phyloP scores from a whole-genome alignment of 2,329 filamentous ascomycete species.

The Calonectria pseudoreteaudii region DNA sequence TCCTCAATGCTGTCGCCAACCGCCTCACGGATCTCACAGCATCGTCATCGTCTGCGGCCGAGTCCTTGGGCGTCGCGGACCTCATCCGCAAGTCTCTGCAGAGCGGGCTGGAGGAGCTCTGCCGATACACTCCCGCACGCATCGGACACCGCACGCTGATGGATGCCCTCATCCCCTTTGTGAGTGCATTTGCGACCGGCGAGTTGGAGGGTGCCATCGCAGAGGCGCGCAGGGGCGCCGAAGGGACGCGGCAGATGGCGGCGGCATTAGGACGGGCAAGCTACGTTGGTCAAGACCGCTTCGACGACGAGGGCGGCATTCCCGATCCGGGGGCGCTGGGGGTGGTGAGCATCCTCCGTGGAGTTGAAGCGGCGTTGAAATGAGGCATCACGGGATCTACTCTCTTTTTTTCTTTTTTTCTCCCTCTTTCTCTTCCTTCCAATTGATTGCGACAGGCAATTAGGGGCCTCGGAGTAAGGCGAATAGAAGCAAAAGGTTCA shows the following conservation, averaged over 20 bases:
- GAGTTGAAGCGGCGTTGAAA: constrained; percentile 23
- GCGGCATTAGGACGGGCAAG: constrained; percentile 78
- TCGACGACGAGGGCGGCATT: constrained; percentile 54
- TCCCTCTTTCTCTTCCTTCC: not conserved
- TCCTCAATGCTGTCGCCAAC: constrained; percentile 76
- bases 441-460: not conserved
- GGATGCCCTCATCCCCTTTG: constrained; percentile 78
- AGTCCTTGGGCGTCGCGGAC: not conserved
- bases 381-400: not conserved
- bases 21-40: constrained; percentile 29
- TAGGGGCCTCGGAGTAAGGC: constrained; percentile 1
- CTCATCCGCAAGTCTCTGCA: constrained; percentile 32
- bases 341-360: constrained; percentile 39
- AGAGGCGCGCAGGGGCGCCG: constrained; percentile 56
- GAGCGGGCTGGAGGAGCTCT: constrained; percentile 35
- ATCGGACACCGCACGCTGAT: constrained; percentile 79
- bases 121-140: constrained; percentile 75
- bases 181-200: constrained; percentile 63
- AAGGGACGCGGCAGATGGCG: constrained; percentile 79
- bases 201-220: constrained; percentile 59
- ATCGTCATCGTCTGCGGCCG: not conserved
- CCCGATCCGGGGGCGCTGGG: constrained; percentile 75
- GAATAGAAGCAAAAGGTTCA: constrained; percentile 5
- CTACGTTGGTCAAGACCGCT: constrained; percentile 80
- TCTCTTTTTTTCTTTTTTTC: not conserved